These are phyloP conservation scores for Aspergillus sp. DNA, from an alignment of 2,329 filamentous ascomycete species.

Conservation along the genomic window DNA sequence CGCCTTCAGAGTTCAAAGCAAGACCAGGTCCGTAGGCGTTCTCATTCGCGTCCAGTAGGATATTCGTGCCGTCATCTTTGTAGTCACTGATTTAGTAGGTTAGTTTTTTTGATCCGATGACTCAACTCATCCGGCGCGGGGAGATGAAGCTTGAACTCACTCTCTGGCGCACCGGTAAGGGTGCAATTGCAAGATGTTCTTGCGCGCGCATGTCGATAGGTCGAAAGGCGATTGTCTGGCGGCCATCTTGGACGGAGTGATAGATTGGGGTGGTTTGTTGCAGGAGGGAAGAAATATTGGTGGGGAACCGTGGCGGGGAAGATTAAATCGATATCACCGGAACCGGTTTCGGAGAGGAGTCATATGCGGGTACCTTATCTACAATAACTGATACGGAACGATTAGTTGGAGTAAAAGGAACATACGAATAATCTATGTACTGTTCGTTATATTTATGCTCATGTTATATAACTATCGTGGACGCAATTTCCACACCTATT, in stretches of 20 bases:
- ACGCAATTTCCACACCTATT: constrained; percentile 12
- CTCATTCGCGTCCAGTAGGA: constrained; percentile 96
- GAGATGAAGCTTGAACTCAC: constrained; percentile 49
- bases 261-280: constrained; percentile 2
- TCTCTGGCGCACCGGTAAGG: constrained; percentile 81
- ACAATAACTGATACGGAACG: no score
- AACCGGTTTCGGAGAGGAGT: constrained; percentile 19
- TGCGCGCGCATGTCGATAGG: constrained; percentile 69
- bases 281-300: constrained; percentile 12
- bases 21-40: constrained; percentile 91
- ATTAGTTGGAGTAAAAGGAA: no score
- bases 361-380: no score
- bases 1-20: constrained; percentile 49
- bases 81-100: constrained; percentile 70
- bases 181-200: constrained; percentile 73
- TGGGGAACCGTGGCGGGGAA: constrained; percentile 21
- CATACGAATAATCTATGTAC: not conserved
- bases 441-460: not conserved
- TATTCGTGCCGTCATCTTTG: constrained; percentile 95
- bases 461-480: not conserved
- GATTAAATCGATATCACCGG: not conserved
- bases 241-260: constrained; percentile 31
- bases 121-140: constrained; percentile 5
- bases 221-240: constrained; percentile 60
- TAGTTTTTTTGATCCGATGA: constrained; percentile 1